Evolutionary conservation across 1,284 basidiomycete genomes (phyloP).

Genomic region (Singerocomus inundabilis): DNA sequence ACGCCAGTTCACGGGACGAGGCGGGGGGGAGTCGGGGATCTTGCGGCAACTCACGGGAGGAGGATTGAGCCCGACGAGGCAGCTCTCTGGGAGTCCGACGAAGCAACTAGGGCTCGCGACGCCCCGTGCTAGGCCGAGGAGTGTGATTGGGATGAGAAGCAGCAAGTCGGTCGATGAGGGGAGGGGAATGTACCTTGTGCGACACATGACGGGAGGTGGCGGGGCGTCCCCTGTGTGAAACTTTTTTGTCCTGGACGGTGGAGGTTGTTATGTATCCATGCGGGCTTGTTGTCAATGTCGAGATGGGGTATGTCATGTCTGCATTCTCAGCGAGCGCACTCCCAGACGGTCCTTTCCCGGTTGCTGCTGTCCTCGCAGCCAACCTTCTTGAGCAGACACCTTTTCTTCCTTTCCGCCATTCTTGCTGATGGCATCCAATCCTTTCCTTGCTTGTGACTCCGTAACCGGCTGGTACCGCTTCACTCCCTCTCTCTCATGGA

Average conservation of each 20-base stretch:
- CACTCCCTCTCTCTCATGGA: conserved; percentile 30
- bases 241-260: not conserved
- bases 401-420: conserved; percentile 17
- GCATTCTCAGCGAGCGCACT: too few species aligned
- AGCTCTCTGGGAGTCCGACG: conserved; percentile 51
- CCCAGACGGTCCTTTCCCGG: too few species aligned
- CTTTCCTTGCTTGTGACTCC: conserved; percentile 14
- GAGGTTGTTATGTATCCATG: not conserved
- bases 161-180: conserved; percentile 60
- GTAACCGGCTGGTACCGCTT: conserved; percentile 27
- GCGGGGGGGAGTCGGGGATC: conserved; percentile 44
- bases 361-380: too few species aligned
- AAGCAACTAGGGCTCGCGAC: conserved; percentile 46
- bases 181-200: conserved; percentile 62
- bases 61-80: conserved; percentile 58
- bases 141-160: conserved; percentile 57
- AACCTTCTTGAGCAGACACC: conserved; percentile 6
- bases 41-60: conserved; percentile 65
- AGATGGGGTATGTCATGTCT: too few species aligned
- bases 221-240: conserved; percentile 27
- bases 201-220: conserved; percentile 66
- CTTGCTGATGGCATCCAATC: conserved; percentile 21
- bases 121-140: conserved; percentile 55
- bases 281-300: too few species aligned
- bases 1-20: conserved; percentile 69